Base-by-base conservation (phyloP, 352 stramenopile species). In the Pythium graminicola region DNA sequence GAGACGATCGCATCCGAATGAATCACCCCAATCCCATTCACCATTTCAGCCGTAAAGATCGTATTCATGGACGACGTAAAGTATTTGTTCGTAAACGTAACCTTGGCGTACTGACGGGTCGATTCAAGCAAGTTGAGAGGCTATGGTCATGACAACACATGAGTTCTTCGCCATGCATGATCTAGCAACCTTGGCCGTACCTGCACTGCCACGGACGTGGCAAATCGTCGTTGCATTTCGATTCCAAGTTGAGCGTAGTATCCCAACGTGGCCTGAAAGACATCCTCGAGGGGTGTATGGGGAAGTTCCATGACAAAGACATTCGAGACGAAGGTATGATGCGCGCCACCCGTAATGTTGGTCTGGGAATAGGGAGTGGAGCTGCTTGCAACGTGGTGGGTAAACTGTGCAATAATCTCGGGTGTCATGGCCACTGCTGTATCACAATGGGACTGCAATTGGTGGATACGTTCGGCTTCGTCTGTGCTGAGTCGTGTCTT, bases 281-380 rank as follows among this genome's bases (percentile, higher is more conserved):
- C 66, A 1, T 60, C 53, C 0, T 48, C 16, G 24, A 84, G 46
- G 13, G 72, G 70, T 35, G 64, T 46, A 48, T 79, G 60, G 2
- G 66, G 70, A 19, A 86, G 60, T 16, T 71, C 57, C 29, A 70
- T 72, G 11, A 80, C 58, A 41, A 84, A 51, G 16, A 84, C 60
- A 49, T 72, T 86, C 16, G 70, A 76, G 44, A 76, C 54, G 56
- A 69, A 82, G 19, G 75, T 84, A 47, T 61, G 64, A 20, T 60
- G 57, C 2, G 61, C 60, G 22, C 79, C 72, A 17, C 66, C 71
- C 47, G 81, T 84, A 62, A 86, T 65, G 46, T 71, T 82, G 40
- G 69, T 76, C 61, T 86, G 72, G 16, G 70, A 73, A 26, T 80
- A 83, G 14, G 73, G 71, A 41, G 63, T 72, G 65, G 27, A 59